phyloP scores from a whole-genome alignment of 306 rosid species.

The Canavalia ensiformis region DNA sequence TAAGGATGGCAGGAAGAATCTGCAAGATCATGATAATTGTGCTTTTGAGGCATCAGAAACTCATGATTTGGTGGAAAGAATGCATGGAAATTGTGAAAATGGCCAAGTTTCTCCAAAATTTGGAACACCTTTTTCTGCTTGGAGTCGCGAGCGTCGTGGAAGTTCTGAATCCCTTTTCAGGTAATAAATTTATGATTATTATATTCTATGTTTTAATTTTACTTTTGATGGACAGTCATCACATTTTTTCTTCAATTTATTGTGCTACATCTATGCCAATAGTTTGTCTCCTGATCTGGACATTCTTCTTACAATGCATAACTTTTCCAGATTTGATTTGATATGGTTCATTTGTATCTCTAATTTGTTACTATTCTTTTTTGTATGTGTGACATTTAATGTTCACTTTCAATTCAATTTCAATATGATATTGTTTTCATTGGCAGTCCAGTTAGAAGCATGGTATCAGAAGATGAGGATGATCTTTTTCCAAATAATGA shows the following conservation, averaged over 20 bases:
- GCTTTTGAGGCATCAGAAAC: slow-evolving; percentile 62
- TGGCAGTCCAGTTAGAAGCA: slow-evolving; percentile 98
- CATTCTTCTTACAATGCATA: slow-evolving; percentile 12
- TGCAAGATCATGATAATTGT: slow-evolving; percentile 57
- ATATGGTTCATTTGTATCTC: slow-evolving; percentile 11
- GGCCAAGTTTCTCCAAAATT: slow-evolving; percentile 67
- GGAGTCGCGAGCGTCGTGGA: slow-evolving; percentile 64
- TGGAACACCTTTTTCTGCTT: slow-evolving; percentile 56
- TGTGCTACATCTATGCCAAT: slow-evolving; percentile 32
- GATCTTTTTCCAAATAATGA: slow-evolving; percentile 66
- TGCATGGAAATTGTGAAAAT: slow-evolving; percentile 57
- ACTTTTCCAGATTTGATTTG: slow-evolving; percentile 7
- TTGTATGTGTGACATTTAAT: slow-evolving; percentile 21
- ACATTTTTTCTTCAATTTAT: slow-evolving; percentile 11
- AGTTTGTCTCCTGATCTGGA: slow-evolving; percentile 37
- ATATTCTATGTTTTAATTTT: slow-evolving; percentile 19
- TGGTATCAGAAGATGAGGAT: slow-evolving; percentile 82
- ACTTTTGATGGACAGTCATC: slow-evolving; percentile 34
- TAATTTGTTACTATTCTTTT: slow-evolving; percentile 26
- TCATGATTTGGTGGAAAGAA: slow-evolving; percentile 60
- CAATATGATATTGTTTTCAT: slow-evolving; percentile 62
- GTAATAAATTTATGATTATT: slow-evolving; percentile 58
- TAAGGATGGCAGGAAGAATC: slow-evolving; percentile 63
- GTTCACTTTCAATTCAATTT: slow-evolving; percentile 43
- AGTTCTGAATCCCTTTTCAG: slow-evolving; percentile 86